Conservation (phyloP, 495 filamentous ascomycete species). For the Aspergillus biplanus region DNA sequence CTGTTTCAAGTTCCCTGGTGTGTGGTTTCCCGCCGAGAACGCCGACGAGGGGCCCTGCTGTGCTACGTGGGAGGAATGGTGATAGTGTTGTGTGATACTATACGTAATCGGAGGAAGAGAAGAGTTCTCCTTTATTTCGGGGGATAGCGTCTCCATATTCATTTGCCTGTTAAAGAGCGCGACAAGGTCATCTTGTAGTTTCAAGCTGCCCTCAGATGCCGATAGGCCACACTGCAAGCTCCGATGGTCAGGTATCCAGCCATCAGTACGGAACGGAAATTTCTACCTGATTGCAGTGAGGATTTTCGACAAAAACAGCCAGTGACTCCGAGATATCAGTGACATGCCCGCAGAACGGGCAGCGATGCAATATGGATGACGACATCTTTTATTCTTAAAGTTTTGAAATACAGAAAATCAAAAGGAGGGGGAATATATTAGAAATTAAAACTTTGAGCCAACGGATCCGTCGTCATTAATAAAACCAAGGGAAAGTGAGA, state of each 20-base stretch:
- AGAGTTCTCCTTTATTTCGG: slow-evolving; percentile 2
- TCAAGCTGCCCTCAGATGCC: slow-evolving; percentile 47
- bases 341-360: slow-evolving; percentile 41
- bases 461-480: neutral
- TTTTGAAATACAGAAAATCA: neutral
- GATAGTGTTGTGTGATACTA: slow-evolving; percentile 75
- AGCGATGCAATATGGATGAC: slow-evolving; percentile 40
- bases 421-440: neutral
- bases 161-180: slow-evolving; percentile 69
- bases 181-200: slow-evolving; percentile 67
- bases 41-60: slow-evolving; percentile 39
- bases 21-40: neutral
- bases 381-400: slow-evolving; percentile 31
- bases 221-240: slow-evolving; percentile 41
- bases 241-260: slow-evolving; percentile 22
- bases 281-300: slow-evolving; percentile 44
- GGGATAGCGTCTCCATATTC: slow-evolving; percentile 34
- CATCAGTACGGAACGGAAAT: slow-evolving; percentile 6
- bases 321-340: slow-evolving; percentile 39
- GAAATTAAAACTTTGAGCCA: neutral
- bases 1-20: neutral
- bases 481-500: neutral
- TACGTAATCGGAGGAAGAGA: slow-evolving; percentile 52
- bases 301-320: slow-evolving; percentile 37
- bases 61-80: slow-evolving; percentile 65